phyloP scores from a whole-genome alignment of 371 early-diverging fungal species.

The Circinella umbellata region DNA sequence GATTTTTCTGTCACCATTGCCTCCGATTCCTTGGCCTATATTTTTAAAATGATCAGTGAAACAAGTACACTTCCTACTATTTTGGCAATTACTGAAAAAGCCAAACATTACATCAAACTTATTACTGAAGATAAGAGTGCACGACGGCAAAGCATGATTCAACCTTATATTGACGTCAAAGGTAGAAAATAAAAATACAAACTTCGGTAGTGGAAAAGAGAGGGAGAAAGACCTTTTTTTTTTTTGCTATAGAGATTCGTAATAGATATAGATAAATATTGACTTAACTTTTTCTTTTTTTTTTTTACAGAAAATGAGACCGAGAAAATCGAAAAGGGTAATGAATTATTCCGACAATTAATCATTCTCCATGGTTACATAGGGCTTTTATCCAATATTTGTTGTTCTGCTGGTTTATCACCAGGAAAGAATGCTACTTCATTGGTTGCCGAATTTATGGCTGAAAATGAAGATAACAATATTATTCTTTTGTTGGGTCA shows the following conservation, averaged over 20 bases:
- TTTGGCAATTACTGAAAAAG: slow-evolving; percentile 53
- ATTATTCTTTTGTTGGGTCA: slow-evolving; percentile 63
- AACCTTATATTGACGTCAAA: slow-evolving; percentile 56
- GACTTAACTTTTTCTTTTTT: not conserved
- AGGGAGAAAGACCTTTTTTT: not conserved
- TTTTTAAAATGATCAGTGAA: slow-evolving; percentile 77
- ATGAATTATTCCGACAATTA: slow-evolving; percentile 59
- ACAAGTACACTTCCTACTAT: slow-evolving; percentile 59
- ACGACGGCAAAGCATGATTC: slow-evolving; percentile 38
- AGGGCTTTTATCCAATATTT: slow-evolving; percentile 78
- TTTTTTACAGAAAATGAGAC: slow-evolving; percentile 42
- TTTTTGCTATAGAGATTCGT: not conserved
- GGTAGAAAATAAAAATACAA: slow-evolving; percentile 28
- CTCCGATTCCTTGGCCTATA: slow-evolving; percentile 71
- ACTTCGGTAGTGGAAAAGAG: not conserved
- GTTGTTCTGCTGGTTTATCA: slow-evolving; percentile 66
- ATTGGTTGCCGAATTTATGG: slow-evolving; percentile 65
- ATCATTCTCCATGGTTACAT: slow-evolving; percentile 67
- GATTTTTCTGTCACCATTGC: slow-evolving; percentile 76
- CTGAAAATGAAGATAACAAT: slow-evolving; percentile 51
- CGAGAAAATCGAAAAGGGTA: slow-evolving; percentile 53
- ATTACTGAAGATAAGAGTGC: slow-evolving; percentile 38
- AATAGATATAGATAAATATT: not conserved
- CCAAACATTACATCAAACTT: slow-evolving; percentile 50
- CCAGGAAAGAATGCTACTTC: slow-evolving; percentile 69